Base-by-base conservation (phyloP, 2,329 filamentous ascomycete species). In the Daldinia sp. region DNA sequence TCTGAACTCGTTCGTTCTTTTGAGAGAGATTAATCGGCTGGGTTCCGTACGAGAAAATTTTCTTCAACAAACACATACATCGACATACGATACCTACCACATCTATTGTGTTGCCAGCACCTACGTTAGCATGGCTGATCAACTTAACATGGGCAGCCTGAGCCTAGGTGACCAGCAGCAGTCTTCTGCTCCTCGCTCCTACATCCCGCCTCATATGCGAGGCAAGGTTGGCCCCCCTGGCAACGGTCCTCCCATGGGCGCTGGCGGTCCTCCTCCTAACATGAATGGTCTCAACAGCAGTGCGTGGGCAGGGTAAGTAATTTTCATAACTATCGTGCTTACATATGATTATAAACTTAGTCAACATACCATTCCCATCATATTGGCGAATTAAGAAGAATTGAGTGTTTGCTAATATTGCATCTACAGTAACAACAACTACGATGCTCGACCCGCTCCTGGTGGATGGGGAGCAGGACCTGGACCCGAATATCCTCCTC, bases 201-300 rank as follows among this genome's bases (percentile, higher is more conserved):
- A 95, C 83, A 93, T 95, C 70, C 92, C 92, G 70, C 92, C 92
- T 78, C 92, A 95, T 79, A 88, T 94, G 84, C 89, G 92, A 75
- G 82, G 81, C 72, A 85, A 86, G 77, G 78, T 81, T 72, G 78
- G 76, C 60, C 74, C 63, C 61, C 71, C 67, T 49, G 66, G 65
- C 58, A 69, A 69, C 30, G 52, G 27, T 45, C 63, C 63, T 61
- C 70, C 68, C 56, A 75, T 73, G 72, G 71, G 58, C 66, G 69
- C 74, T 61, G 76, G 63, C 17, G 74, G 75, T 56, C 69, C 72
- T 32, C 73, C 74, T 68, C 73, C 76, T 61, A 77, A 78, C 65
- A 80, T 82, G 71, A 77, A 77, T 67, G 77, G 86, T 56, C 79
- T 89, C 54, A 87, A 86, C 78, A 85, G 84, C 77, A 87, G 85